Conservation (phyloP, 2,329 filamentous ascomycete genomes). For the Fusarium foetens region DNA sequence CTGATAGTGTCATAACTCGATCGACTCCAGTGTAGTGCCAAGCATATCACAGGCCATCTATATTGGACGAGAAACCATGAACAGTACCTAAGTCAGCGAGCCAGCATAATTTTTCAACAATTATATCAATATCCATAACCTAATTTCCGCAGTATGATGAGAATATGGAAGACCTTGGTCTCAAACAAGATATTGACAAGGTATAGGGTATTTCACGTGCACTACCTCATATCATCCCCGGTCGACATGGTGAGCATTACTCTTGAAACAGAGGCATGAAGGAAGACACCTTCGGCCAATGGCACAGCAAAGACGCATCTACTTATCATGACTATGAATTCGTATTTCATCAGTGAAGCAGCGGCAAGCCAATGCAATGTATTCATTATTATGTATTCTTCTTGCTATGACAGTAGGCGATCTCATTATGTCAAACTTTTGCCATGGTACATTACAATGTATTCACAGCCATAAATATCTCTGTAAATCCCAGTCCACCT, state of each 20-base stretch:
- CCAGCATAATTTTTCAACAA: background rate
- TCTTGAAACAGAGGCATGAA: background rate
- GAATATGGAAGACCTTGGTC: background rate
- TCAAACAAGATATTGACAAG: background rate
- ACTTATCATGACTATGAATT: too few species aligned
- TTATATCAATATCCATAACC: background rate
- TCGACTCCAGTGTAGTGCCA: background rate
- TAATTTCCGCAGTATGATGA: background rate
- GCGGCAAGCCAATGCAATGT: background rate
- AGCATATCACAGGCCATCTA: background rate
- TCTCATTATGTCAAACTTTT: background rate
- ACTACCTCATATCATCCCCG: background rate
- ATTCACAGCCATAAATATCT: background rate
- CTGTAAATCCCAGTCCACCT: background rate
- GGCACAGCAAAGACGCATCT: background rate
- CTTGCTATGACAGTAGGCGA: background rate
- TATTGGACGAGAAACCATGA: too few species aligned
- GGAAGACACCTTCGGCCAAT: background rate
- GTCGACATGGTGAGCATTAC: background rate
- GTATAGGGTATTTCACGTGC: background rate
- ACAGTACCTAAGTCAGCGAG: background rate
- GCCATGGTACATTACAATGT: background rate
- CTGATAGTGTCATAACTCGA: background rate
- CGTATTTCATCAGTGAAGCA: background rate
- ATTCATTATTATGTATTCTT: slow-evolving; percentile 2